Evolutionary conservation across 441 rosid genomes (phyloP).

Genomic region (Euphorbia schlechtendalii): DNA sequence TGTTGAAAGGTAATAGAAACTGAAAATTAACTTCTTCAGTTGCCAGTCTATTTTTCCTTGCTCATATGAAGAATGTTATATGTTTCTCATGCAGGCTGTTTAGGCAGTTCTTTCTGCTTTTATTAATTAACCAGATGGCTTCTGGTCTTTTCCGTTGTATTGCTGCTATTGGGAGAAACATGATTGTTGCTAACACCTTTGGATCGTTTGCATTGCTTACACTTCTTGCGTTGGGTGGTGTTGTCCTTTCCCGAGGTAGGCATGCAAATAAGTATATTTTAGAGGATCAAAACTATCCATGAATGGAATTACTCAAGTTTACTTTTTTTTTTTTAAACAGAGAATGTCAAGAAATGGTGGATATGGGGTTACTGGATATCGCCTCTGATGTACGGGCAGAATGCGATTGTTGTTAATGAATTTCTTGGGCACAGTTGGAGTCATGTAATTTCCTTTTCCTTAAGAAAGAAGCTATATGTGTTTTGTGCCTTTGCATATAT

Average conservation of each 20-base stretch:
- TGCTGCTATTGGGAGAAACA: slow-evolving; percentile 55
- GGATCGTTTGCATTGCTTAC: slow-evolving; percentile 56
- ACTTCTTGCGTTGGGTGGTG: slow-evolving; percentile 61
- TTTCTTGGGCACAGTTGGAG: slow-evolving; percentile 69
- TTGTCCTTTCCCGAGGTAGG: slow-evolving; percentile 57
- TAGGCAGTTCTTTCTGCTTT: slow-evolving; percentile 51
- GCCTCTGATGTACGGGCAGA: slow-evolving; percentile 71
- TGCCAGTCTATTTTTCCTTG: neutral
- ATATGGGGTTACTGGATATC: slow-evolving; percentile 77
- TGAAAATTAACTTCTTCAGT: neutral
- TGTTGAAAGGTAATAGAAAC: slow-evolving; percentile 42
- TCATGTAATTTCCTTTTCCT: slow-evolving; percentile 28
- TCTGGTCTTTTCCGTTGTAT: slow-evolving; percentile 52
- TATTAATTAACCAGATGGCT: slow-evolving; percentile 61
- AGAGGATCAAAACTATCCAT: neutral
- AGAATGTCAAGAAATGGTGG: slow-evolving; percentile 65
- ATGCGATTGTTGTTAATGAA: slow-evolving; percentile 59
- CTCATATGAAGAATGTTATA: neutral
- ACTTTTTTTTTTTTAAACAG: slow-evolving; percentile 22
- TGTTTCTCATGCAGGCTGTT: slow-evolving; percentile 35
- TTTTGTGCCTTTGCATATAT: neutral
- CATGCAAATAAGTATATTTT: neutral
- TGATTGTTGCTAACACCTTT: slow-evolving; percentile 67
- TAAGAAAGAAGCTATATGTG: neutral
- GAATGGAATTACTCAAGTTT: neutral